Evolutionary conservation across 129 eudicot genomes (phyloP).

Genomic region (Lactuca sativa): DNA sequence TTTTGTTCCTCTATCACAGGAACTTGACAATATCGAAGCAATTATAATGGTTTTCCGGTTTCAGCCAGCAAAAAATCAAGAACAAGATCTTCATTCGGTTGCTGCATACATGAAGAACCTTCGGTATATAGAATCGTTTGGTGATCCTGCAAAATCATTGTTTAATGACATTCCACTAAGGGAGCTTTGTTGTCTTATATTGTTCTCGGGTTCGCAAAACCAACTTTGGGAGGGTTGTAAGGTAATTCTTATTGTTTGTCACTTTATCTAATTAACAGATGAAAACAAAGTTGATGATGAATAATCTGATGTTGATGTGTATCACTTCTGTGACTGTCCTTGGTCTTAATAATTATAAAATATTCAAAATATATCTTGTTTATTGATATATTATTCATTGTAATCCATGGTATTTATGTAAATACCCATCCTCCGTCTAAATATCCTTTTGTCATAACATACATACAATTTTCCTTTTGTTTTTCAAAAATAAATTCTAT

Average conservation of each 20-base stretch:
- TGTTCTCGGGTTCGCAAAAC: background rate
- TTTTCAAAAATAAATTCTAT: no score
- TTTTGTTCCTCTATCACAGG: background rate
- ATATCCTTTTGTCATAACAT: no score
- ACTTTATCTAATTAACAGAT: background rate
- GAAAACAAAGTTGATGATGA: background rate
- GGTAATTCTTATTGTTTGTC: constrained; percentile 10
- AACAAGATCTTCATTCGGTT: background rate
- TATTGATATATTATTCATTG: no score
- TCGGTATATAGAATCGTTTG: background rate
- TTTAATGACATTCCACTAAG: background rate
- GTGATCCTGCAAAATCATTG: background rate
- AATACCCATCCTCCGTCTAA: no score
- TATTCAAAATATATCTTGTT: no score
- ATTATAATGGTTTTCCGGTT: no score
- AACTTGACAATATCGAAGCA: no score
- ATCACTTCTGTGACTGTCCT: no score
- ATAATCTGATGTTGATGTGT: no score
- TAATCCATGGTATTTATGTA: no score
- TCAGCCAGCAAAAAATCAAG: background rate
- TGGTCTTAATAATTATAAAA: no score
- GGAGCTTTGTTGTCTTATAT: constrained; percentile 9
- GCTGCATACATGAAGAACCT: constrained; percentile 24
- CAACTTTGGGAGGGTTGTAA: constrained; percentile 19
- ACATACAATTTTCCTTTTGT: no score